Conservation (phyloP, 192 early-diverging fungal genomes). For the Rhizophagus clarus region DNA sequence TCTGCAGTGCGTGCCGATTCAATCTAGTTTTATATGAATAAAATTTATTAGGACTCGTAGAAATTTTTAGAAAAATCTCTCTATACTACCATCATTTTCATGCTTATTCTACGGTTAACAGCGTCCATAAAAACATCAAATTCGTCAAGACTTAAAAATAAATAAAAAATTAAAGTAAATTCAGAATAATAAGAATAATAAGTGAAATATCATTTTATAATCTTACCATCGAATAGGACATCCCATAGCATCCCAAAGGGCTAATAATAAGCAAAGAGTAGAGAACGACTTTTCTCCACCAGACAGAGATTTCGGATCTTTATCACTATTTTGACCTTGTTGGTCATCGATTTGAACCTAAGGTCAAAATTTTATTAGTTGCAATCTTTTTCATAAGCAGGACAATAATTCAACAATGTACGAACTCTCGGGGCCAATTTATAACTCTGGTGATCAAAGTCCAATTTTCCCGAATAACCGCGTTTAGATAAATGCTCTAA, state of each 20-base stretch:
- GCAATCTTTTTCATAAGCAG: not conserved
- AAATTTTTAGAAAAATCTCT: not conserved
- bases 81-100: conserved; percentile 73
- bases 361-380: conserved; percentile 23
- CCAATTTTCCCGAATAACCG: conserved; percentile 79
- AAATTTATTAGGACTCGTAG: not conserved
- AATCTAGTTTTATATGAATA: conserved; percentile 45
- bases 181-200: not conserved
- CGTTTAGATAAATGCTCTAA: conserved; percentile 71
- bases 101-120: conserved; percentile 87
- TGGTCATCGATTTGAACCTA: conserved; percentile 44
- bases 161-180: not conserved
- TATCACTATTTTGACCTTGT: conserved; percentile 54
- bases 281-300: conserved; percentile 98
- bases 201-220: not conserved
- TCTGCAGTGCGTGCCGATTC: conserved; percentile 70
- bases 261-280: conserved; percentile 88
- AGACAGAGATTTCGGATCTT: conserved; percentile 89
- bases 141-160: conserved; percentile 78
- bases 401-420: conserved; percentile 17
- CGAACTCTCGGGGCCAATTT: conserved; percentile 66
- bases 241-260: conserved; percentile 92
- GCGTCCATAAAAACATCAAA: conserved; percentile 99
- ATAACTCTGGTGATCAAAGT: conserved; percentile 70
- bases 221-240: conserved; percentile 83